Base-by-base conservation (phyloP, 2,329 filamentous ascomycete genomes). In the Aspergillus pseudoglaucus region DNA sequence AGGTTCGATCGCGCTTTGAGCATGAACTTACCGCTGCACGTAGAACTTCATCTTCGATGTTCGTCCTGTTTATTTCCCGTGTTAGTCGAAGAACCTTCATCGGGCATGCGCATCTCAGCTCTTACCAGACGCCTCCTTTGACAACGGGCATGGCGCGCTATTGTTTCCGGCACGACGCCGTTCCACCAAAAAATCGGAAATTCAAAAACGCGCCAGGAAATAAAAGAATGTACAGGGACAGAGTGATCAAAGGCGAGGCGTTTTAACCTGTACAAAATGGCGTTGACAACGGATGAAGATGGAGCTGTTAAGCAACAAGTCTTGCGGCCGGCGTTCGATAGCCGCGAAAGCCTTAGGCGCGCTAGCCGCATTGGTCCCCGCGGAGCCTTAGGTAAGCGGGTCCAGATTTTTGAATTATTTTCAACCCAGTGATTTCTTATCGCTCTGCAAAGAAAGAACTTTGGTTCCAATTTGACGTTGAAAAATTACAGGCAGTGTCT, bases 41-140 rank as follows among this genome's bases (percentile, higher is more conserved):
- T 73, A 98, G 86, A 63, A 97, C 95, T 72, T 98, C 93, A 74
- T 98, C 93, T 78, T 85, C 81, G 56, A 84, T 82, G 57, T 85
- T 85, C 10, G 81, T 84, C 81, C 70, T 72, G 46, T 10, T 17
- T 22, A 23, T 66, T 38, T 5, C 7, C 4, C 7, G 18, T 18
- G 17, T 39, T 39, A 39, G 37, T 20, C 4, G 8, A 14, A 39
- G 5, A 18, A 18, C 9, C 17, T 6, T 30, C 22, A 39, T 12
- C 15, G 17, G 8, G 8, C 9, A 39, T 39, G 17, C 9, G 18
- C 15, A 39, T 39, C 8, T 18, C 32, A 48, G 32, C 45, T 57
- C 69, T 56, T 62, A 73, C 71, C 81, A 84, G 49, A 84, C 80
- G 59, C 81, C 81, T 62, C 81, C 80, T 67, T 84, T 83, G 62